Conservation (phyloP, 2,329 filamentous ascomycete genomes). For the Ceratocystis destructans region DNA sequence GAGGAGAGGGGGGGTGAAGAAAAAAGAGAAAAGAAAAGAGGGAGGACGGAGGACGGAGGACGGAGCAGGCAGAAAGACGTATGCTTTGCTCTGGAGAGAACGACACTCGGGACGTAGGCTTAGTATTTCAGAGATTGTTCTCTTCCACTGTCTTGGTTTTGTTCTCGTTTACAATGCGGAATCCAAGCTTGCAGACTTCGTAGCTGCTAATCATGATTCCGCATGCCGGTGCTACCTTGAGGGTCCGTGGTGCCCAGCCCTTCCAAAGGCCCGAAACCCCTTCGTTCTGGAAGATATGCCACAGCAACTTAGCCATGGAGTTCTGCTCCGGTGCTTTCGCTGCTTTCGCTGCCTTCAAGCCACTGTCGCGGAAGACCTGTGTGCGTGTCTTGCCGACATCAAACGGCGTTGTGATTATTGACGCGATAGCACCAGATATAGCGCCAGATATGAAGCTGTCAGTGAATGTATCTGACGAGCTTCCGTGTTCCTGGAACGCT, state of each 20-base stretch:
- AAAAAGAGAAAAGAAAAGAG: not conserved
- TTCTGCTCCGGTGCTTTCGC: slow-evolving; percentile 54
- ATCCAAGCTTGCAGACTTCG: slow-evolving; percentile 85
- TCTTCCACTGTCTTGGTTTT: slow-evolving; percentile 14
- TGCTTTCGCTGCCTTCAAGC: slow-evolving; percentile 25
- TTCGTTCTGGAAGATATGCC: slow-evolving; percentile 80
- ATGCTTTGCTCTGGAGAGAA: not conserved
- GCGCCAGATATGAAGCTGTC: slow-evolving; percentile 86
- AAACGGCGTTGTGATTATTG: slow-evolving; percentile 83
- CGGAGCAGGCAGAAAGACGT: not conserved
- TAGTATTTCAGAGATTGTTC: not conserved
- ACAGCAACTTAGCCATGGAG: slow-evolving; percentile 69
- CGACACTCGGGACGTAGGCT: no score
- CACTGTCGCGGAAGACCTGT: slow-evolving; percentile 58
- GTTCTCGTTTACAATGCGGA: slow-evolving; percentile 56
- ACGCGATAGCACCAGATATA: slow-evolving; percentile 67
- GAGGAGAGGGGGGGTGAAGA: not conserved
- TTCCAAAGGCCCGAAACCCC: slow-evolving; percentile 70
- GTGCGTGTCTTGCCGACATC: slow-evolving; percentile 95
- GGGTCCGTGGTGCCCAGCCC: slow-evolving; percentile 78
- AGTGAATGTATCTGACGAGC: slow-evolving; percentile 61
- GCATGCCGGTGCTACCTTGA: slow-evolving; percentile 92
- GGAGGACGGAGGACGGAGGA: not conserved
- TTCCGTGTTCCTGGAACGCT: slow-evolving; percentile 50
- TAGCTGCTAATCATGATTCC: slow-evolving; percentile 99